Evolutionary conservation across 352 stramenopile species (phyloP).

Genomic region (Blastocystis sp.): DNA sequence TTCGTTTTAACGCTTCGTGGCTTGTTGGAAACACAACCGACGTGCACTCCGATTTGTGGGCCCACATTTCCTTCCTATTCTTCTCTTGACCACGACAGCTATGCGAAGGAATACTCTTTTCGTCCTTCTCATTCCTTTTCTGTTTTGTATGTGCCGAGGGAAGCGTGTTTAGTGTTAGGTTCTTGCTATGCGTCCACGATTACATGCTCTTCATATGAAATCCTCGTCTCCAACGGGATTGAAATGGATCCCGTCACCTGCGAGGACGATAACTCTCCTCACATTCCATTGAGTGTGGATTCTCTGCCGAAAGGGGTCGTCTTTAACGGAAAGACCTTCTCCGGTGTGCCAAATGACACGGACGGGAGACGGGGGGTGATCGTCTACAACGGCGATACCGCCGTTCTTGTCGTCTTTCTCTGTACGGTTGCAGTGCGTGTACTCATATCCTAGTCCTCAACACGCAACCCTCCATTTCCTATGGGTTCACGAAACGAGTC

Average conservation of each 20-base stretch:
- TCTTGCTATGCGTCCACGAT: background rate
- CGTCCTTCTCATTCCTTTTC: background rate
- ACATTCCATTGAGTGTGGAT: background rate
- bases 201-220: background rate
- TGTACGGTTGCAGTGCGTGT: background rate
- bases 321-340: slow-evolving; percentile 53
- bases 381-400: slow-evolving; percentile 38
- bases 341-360: background rate
- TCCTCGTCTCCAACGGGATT: background rate
- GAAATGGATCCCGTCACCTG: slow-evolving; percentile 10
- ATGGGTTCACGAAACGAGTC: background rate
- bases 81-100: no score
- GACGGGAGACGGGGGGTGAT: slow-evolving; percentile 5
- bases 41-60: background rate
- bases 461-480: background rate
- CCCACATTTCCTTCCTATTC: no score
- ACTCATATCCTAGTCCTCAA: slow-evolving; percentile 1
- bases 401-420: background rate
- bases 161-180: background rate
- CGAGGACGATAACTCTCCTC: slow-evolving; percentile 22
- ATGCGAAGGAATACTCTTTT: no score
- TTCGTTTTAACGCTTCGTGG: background rate
- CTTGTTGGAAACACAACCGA: no score
- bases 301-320: background rate
- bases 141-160: background rate